These are phyloP conservation scores for Penicillium verrucosum DNA, from an alignment of 2,329 filamentous ascomycete species.

Conservation along the genomic window DNA sequence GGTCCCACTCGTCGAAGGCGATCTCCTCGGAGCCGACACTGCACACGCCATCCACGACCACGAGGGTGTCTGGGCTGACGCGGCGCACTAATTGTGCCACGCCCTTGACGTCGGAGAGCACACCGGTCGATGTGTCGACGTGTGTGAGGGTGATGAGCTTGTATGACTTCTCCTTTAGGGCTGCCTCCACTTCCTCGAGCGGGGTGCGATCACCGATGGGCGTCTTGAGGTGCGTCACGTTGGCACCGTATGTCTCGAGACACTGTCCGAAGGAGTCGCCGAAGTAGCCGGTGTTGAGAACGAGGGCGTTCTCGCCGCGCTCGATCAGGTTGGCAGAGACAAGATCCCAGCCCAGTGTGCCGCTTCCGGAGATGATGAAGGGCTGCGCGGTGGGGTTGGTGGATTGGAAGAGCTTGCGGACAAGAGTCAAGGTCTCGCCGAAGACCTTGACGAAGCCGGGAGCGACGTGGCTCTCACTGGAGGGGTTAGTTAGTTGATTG, in stretches of 20 bases:
- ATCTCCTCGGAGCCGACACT: constrained; percentile 96
- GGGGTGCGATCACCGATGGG: constrained; percentile 85
- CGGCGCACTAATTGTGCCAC: constrained; percentile 77
- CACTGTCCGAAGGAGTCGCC: constrained; percentile 92
- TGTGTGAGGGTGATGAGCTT: constrained; percentile 94
- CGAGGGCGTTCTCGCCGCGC: constrained; percentile 82
- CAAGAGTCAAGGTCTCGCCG: constrained; percentile 80
- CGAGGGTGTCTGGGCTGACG: constrained; percentile 84
- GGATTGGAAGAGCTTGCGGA: constrained; percentile 93
- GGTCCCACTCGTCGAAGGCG: constrained; percentile 87
- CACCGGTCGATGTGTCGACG: constrained; percentile 95
- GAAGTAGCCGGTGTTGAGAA: constrained; percentile 96
- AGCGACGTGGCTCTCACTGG: constrained; percentile 89
- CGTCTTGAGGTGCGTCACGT: constrained; percentile 84
- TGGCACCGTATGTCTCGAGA: constrained; percentile 84
- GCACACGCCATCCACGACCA: constrained; percentile 95
- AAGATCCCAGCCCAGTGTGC: constrained; percentile 94
- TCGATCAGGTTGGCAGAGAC: constrained; percentile 92
- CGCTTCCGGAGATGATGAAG: constrained; percentile 89
- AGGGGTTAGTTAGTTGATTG: constrained; percentile 2
- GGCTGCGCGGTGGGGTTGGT: constrained; percentile 78
- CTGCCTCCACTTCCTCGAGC: constrained; percentile 81
- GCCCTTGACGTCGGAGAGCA: constrained; percentile 83
- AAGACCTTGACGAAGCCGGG: constrained; percentile 85
- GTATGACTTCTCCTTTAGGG: constrained; percentile 85